Base-by-base conservation (phyloP, 148 eudicot species). In the Dysphania ambrosioides region DNA sequence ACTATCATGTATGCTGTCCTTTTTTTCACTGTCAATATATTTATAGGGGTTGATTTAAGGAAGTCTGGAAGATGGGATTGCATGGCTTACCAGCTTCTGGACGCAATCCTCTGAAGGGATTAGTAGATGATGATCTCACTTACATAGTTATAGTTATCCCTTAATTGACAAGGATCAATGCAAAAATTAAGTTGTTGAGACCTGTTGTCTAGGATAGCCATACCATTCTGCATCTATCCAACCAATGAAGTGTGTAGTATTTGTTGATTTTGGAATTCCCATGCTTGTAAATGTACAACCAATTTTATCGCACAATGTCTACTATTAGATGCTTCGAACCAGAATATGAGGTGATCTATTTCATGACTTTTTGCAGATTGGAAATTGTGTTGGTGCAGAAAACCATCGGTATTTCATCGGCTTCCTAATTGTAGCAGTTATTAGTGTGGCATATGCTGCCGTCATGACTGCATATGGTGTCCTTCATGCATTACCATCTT, bases 351-450 rank as follows among this genome's bases (percentile, higher is more conserved):
- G 0, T 30, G 34, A 6, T 65, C 41, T 12, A 41, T 62, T 21
- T 75, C 57, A 58, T 44, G 72, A 62, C 16, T 29, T 8, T 72
- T 44, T 79, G 82, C 97, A 95, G 99, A 90, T 95, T 75, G 99
- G 99, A 27, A 95, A 95, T 72, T 95, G 99, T 77, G 96, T 95
- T 35, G 97, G 99, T 58, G 86, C 99, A 38, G 89, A 87, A 62
- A 92, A 95, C 77, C 97, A 92, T 79, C 86, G 87, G 23, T 66
- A 66, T 70, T 95, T 95, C 80, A 78, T 95, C 60, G 51, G 81
- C 83, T 95, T 95, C 82, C 89, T 95, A 64, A 87, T 92, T 61
- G 78, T 83, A 59, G 86, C 99, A 31, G 80, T 95, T 36, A 78
- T 81, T 72, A 87, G 99, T 49, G 89, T 87, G 79, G 8, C 82